phyloP scores from a whole-genome alignment of 2,329 filamentous ascomycete genomes.

The Tolypocladium pustulatum region DNA sequence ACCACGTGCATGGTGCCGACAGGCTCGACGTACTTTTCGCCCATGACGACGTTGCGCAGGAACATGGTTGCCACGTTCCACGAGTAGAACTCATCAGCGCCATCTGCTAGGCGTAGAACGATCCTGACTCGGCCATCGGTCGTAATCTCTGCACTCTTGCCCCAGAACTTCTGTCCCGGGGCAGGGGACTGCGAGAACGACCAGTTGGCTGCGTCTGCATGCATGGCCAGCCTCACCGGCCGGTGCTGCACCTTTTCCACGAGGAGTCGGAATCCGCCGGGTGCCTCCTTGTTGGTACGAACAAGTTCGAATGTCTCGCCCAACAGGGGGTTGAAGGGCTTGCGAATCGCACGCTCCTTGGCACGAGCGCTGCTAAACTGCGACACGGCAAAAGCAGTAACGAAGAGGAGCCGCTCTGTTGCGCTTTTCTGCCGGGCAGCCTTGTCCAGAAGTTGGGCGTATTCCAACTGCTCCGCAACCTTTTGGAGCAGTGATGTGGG shows the following conservation, averaged over 20 bases:
- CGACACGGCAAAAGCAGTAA: constrained; percentile 85
- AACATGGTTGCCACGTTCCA: constrained; percentile 87
- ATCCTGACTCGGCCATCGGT: constrained; percentile 82
- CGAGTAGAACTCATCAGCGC: constrained; percentile 70
- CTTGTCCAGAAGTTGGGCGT: constrained; percentile 71
- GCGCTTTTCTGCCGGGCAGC: constrained; percentile 53
- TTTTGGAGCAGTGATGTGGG: constrained; percentile 82
- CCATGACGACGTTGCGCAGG: constrained; percentile 90
- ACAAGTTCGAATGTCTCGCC: constrained; percentile 94
- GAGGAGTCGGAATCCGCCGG: constrained; percentile 75
- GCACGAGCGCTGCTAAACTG: constrained; percentile 72
- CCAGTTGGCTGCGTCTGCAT: constrained; percentile 81
- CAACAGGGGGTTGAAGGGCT: constrained; percentile 94
- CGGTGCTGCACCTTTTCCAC: constrained; percentile 93
- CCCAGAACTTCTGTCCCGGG: constrained; percentile 96
- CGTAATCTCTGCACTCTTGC: constrained; percentile 87
- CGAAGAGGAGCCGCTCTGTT: constrained; percentile 66
- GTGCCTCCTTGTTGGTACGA: constrained; percentile 63
- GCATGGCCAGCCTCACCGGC: constrained; percentile 84
- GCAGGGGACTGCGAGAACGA: constrained; percentile 78
- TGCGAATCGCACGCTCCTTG: constrained; percentile 85
- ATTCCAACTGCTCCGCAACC: constrained; percentile 83
- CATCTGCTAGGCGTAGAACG: constrained; percentile 54
- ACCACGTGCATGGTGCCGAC: constrained; percentile 79
- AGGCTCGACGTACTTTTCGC: constrained; percentile 96